A percentile compares a stretch with the other conserved stretches of the same genome.
These are phyloP conservation scores for Fusarium pseudonygamai DNA, from an alignment of 2,329 filamentous ascomycete species.

Conservation along the genomic window DNA sequence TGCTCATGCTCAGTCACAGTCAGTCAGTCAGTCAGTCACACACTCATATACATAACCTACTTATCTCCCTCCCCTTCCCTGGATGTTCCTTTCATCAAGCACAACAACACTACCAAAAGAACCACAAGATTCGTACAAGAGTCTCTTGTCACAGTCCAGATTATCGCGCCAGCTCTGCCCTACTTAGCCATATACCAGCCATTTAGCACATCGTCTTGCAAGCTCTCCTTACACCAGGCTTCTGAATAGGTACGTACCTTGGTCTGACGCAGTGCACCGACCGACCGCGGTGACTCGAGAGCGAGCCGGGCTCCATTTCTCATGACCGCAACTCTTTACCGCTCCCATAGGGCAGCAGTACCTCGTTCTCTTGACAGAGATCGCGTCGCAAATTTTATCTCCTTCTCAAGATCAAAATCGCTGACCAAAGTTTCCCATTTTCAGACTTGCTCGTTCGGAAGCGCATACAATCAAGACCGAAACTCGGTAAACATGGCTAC, in stretches of 20 bases:
- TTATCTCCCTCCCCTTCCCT: constrained; percentile 46
- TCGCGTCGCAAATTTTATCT: constrained; percentile 19
- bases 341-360: neutral
- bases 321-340: constrained; percentile 22
- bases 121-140: constrained; percentile 63
- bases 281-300: constrained; percentile 39
- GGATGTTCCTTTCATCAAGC: constrained; percentile 52
- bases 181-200: constrained; percentile 44
- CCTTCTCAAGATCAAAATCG: constrained; percentile 5
- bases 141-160: constrained; percentile 69
- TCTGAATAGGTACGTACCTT: constrained; percentile 48
- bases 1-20: neutral
- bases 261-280: constrained; percentile 7
- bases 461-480: constrained; percentile 48
- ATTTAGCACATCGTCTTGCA: constrained; percentile 39
- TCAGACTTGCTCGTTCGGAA: constrained; percentile 59
- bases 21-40: constrained; percentile 29
- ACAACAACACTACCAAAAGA: constrained; percentile 61
- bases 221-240: constrained; percentile 42
- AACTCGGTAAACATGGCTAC: constrained; percentile 66
- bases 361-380: neutral
- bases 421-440: constrained; percentile 26
- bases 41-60: constrained; percentile 34
- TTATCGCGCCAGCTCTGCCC: constrained; percentile 63
- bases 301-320: constrained; percentile 7